Evolutionary conservation across 345 rosid genomes (phyloP), one percentile per base, ranked within the genome.

Genomic region (Cardamine resedifolia): DNA sequence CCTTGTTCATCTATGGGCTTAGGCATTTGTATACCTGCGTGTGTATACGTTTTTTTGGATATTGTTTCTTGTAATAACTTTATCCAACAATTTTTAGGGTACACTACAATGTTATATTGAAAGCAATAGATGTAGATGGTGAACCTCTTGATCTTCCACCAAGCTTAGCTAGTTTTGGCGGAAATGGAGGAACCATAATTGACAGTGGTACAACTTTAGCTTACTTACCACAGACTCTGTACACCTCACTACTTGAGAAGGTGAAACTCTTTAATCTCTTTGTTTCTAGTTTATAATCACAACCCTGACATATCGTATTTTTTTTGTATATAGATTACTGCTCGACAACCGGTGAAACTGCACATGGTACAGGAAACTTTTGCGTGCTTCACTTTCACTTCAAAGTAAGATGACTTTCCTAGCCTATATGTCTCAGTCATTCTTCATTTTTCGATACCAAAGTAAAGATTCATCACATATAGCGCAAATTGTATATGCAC

Each of bases 171-270:
- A 69, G 36, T 69, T 0, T 58, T 16, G 84, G 86, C 27, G 83
- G 78, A 12, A 69, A 36, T 27, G 89, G 69, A 63, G 92, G 88
- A 78, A 83, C 97, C 23, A 89, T 94, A 64, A 72, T 94, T 26
- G 98, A 94, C 78, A 94, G 97, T 72, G 98, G 98, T 67, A 91
- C 98, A 51, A 91, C 97, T 59, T 83, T 94, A 85, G 89, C 96
- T 41, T 94, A 91, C 83, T 84, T 94, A 72, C 98, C 98, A 4
- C 48, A 64, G 2, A 61, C 33, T 24, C 73, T 91, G 28, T 89
- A 86, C 79, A 78, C 80, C 20, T 38, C 85, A 43, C 12, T 94
- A 75, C 72, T 89, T 83, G 50, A 9, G 3, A 73, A 87, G 91
- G 98, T 89, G 41, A 60, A 45, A 45, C 16, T 63, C 36, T 48